A percentile compares a stretch with the other conserved stretches of the same genome.
These are phyloP conservation scores for Clitocybe nebularis DNA, from an alignment of 1,284 basidiomycete genomes.

Conservation along the genomic window DNA sequence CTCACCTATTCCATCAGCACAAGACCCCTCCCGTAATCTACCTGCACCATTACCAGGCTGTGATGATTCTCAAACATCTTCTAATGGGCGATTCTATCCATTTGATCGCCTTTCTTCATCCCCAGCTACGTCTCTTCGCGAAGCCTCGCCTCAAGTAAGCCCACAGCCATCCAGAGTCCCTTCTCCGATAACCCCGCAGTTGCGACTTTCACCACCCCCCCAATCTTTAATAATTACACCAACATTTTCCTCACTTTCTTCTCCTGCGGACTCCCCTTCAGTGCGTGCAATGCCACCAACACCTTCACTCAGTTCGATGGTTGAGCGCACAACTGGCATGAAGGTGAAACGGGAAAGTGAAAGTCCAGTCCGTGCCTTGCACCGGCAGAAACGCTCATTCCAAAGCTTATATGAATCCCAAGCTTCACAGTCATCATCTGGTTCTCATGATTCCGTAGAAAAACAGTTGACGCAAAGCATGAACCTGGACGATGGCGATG, in stretches of 20 bases:
- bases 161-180: background rate
- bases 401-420: constrained; percentile 12
- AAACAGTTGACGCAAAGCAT: constrained; percentile 29
- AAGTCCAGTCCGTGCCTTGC: background rate
- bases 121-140: background rate
- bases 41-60: constrained; percentile 3
- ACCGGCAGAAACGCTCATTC: background rate
- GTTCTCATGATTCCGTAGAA: constrained; percentile 27
- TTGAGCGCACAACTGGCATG: constrained; percentile 17
- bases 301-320: constrained; percentile 31
- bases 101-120: background rate
- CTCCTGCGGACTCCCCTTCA: constrained; percentile 25
- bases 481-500: constrained; percentile 15
- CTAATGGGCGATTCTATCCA: background rate
- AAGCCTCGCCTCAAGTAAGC: background rate
- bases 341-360: constrained; percentile 5
- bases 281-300: constrained; percentile 27
- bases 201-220: background rate
- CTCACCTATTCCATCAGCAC: constrained; percentile 8
- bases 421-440: constrained; percentile 16
- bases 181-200: background rate
- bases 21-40: background rate
- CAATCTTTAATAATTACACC: constrained; percentile 12
- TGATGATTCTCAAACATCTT: background rate
- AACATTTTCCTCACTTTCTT: constrained; percentile 34